phyloP scores from a whole-genome alignment of 139 green algal species.

The Marvania coccoides region DNA sequence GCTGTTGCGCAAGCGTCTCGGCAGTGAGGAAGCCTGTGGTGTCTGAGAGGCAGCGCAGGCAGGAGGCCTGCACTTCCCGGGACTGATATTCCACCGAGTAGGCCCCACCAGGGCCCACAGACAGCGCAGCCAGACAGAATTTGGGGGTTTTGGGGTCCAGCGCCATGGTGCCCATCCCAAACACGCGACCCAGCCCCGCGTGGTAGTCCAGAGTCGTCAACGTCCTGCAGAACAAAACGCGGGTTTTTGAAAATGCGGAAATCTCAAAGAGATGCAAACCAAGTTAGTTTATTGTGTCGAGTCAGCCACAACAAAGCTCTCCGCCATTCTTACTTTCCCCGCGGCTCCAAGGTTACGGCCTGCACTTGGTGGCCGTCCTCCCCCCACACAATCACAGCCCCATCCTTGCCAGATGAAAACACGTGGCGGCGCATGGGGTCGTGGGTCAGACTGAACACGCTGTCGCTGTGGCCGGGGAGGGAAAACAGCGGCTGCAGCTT shows the following conservation, averaged over 20 bases:
- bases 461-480: conserved; percentile 19
- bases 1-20: background rate
- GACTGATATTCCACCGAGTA: background rate
- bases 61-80: background rate
- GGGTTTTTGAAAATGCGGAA: too few species aligned
- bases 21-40: conserved; percentile 19
- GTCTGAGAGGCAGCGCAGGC: conserved; percentile 6
- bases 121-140: too few species aligned
- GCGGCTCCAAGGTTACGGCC: background rate
- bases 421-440: conserved; percentile 28
- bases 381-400: conserved; percentile 9
- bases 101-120: too few species aligned
- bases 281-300: background rate
- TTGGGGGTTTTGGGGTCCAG: too few species aligned
- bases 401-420: conserved; percentile 14
- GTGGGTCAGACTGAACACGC: conserved; percentile 37
- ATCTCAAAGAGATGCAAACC: too few species aligned
- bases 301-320: too few species aligned
- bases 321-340: background rate
- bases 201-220: too few species aligned
- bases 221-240: too few species aligned
- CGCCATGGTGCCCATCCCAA: too few species aligned
- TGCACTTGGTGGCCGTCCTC: conserved; percentile 17
- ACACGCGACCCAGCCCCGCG: too few species aligned
- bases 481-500: conserved; percentile 5